Conservation (phyloP, 1,139 yeast genomes). For the Lodderomyces oxycetoniae region DNA sequence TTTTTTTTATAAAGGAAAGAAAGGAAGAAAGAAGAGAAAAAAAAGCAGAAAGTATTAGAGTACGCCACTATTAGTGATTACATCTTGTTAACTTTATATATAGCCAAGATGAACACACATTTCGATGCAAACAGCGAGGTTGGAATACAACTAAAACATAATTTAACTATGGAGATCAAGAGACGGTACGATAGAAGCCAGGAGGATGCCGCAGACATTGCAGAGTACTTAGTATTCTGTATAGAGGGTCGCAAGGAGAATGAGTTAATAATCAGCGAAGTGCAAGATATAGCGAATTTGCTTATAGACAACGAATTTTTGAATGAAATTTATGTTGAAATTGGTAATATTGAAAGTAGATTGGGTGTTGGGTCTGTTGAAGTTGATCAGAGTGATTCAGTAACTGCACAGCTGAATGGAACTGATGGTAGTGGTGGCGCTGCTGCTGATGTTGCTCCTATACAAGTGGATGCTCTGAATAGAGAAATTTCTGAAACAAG, state of each 20-base stretch:
- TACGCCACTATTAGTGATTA: no score
- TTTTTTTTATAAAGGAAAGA: no score
- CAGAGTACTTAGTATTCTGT: conserved; percentile 73
- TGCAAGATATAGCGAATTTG: conserved; percentile 61
- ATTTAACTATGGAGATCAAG: conserved; percentile 34
- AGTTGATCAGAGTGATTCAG: no score
- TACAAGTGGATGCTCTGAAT: not conserved
- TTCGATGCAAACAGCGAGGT: no score
- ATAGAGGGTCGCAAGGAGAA: conserved; percentile 68
- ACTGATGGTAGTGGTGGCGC: conserved; percentile 1
- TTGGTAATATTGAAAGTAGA: conserved; percentile 26
- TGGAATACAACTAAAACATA: conserved; percentile 17
- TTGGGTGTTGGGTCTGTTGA: no score
- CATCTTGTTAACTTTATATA: no score
- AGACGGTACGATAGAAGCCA: conserved; percentile 28
- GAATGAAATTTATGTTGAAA: conserved; percentile 52
- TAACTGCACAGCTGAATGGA: no score
- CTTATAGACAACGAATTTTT: conserved; percentile 50
- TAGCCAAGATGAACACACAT: no score
- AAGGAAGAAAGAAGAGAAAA: not conserved
- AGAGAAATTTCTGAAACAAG: no score
- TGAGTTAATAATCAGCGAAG: conserved; percentile 60
- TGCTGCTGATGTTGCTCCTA: not conserved
- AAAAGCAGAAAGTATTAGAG: not conserved
- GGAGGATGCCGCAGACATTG: conserved; percentile 74